Conservation (phyloP, 371 early-diverging fungal species). For the Mucor piriformis region DNA sequence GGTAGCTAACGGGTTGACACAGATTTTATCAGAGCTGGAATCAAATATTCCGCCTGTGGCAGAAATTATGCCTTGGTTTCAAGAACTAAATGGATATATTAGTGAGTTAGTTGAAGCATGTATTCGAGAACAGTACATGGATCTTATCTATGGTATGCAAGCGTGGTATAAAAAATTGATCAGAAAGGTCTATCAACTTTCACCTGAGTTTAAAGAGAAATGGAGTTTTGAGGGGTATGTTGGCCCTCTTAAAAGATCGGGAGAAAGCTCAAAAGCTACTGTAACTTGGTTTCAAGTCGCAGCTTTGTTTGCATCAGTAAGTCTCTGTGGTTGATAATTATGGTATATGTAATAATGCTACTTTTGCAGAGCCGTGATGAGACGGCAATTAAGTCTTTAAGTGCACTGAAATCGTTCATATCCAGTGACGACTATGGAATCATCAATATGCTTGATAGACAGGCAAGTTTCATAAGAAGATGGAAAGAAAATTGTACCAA, state of each 20-base stretch:
- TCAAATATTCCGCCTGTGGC: constrained; percentile 8
- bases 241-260: constrained; percentile 27
- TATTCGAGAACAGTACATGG: constrained; percentile 33
- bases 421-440: constrained; percentile 29
- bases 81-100: constrained; percentile 24
- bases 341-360: not conserved
- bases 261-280: not conserved
- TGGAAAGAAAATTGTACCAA: not conserved
- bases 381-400: constrained; percentile 30
- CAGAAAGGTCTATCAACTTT: constrained; percentile 12
- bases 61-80: constrained; percentile 27
- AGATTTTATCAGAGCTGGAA: constrained; percentile 24
- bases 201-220: constrained; percentile 23
- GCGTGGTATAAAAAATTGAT: constrained; percentile 42
- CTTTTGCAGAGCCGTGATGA: constrained; percentile 36
- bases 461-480: constrained; percentile 15
- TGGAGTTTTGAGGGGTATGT: constrained; percentile 34
- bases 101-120: constrained; percentile 38
- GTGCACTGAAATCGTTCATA: constrained; percentile 7
- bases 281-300: constrained; percentile 44
- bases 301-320: constrained; percentile 40
- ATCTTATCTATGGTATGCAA: constrained; percentile 43
- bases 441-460: constrained; percentile 35
- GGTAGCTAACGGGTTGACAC: not conserved
- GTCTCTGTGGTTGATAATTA: not conserved